These are phyloP conservation scores for Massarina eburnea DNA, from an alignment of 2,329 filamentous ascomycete genomes.

Conservation along the genomic window DNA sequence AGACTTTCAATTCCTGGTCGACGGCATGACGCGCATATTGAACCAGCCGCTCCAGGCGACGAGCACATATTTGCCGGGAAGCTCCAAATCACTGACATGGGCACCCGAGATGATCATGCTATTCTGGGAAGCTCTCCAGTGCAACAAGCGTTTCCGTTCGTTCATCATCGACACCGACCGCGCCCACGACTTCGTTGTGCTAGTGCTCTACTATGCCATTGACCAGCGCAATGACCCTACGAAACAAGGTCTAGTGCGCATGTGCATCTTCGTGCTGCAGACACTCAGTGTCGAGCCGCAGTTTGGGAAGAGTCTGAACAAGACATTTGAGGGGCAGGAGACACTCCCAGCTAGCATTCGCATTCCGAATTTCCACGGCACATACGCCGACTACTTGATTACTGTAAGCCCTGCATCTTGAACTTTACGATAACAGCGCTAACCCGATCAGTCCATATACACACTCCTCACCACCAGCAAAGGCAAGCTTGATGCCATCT, in stretches of 20 bases:
- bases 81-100: constrained; percentile 78
- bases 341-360: constrained; percentile 80
- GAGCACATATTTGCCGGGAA: constrained; percentile 82
- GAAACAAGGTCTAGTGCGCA: constrained; percentile 88
- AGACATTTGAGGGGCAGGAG: constrained; percentile 83
- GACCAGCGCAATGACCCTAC: constrained; percentile 83
- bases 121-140: constrained; percentile 96
- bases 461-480: constrained; percentile 88
- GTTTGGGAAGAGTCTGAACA: constrained; percentile 89
- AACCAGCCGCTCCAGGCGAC: constrained; percentile 93
- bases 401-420: constrained; percentile 60
- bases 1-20: constrained; percentile 96
- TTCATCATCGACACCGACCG: constrained; percentile 97
- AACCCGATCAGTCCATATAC: constrained; percentile 72
- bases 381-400: constrained; percentile 91
- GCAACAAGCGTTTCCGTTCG: constrained; percentile 94
- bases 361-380: constrained; percentile 80
- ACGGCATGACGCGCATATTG: constrained; percentile 88
- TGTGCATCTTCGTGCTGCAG: constrained; percentile 97
- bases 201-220: constrained; percentile 89
- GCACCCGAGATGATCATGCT: constrained; percentile 95
- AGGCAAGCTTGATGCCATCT: constrained; percentile 85
- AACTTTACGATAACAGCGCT: constrained; percentile 17
- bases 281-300: constrained; percentile 90
- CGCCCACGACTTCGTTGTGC: constrained; percentile 87